Base-by-base conservation (phyloP, 2,329 filamentous ascomycete species). In the Paecilomyces dactylethromorphus region DNA sequence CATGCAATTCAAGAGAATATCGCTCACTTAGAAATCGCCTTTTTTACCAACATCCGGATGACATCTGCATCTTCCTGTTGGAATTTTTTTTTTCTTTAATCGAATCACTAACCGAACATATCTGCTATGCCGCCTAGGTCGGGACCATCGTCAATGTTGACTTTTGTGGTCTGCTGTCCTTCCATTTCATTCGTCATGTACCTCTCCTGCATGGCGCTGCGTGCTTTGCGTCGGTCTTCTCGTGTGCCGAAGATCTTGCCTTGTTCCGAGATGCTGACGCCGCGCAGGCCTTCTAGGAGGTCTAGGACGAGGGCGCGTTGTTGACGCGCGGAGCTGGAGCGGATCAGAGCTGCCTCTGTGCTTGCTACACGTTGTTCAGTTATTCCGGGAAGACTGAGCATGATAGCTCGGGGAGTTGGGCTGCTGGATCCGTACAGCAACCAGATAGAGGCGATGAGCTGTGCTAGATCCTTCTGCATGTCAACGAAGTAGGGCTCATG, bases 401-500 rank as follows among this genome's bases (percentile, higher is more conserved):
- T 81, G 45, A 97, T 84, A 4, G 86, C 79, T 21, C 87, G 82
- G 0, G 92, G 91, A 0, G 89, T 94, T 6, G 80, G 69, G 7
- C 88, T 92, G 32, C 84, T 74, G 0, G 84, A 79, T 12, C 85
- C 84, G 71, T 96, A 96, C 61, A 89, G 84, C 8, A 88, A 83
- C 66, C 96, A 81, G 61, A 97, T 94, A 3, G 87, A 84, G 0
- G 92, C 92, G 62, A 99, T 96, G 39, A 97, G 81, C 22, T 87
- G 84, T 0, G 92, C 93, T 22, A 99, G 82, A 56, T 99, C 92
- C 71, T 92, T 93, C 69, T 99, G 94, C 62, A 95, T 85, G 65
- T 99, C 94, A 33, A 97, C 92, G 74, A 97, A 99, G 74, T 97
- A 97, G 0, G 91, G 88, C 65, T 99, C 94, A 75, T 97, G 90